These are phyloP conservation scores for Fragaria iinumae DNA, from an alignment of 306 rosid species.

Conservation along the genomic window DNA sequence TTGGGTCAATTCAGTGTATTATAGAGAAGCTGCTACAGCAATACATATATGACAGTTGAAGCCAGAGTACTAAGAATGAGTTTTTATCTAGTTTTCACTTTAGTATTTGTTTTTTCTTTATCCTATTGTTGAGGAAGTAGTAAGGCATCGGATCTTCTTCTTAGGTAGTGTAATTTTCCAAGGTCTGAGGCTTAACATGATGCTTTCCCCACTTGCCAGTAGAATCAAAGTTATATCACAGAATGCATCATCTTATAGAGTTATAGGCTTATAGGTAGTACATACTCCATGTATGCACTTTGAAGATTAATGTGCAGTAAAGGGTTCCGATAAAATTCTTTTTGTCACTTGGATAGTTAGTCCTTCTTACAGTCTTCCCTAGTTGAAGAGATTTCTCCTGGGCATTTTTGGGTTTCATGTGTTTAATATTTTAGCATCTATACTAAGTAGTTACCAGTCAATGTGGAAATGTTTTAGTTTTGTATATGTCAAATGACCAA, in stretches of 20 bases:
- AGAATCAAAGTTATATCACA: not conserved
- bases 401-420: no score
- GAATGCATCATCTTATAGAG: not conserved
- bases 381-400: not conserved
- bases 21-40: conserved; percentile 45
- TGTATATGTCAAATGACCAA: no score
- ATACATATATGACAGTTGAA: conserved; percentile 47
- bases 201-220: not conserved
- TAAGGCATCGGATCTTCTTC: not conserved
- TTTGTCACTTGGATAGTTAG: not conserved
- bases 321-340: not conserved
- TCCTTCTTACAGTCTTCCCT: not conserved
- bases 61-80: conserved; percentile 26
- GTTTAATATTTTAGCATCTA: no score
- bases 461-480: no score
- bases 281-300: not conserved
- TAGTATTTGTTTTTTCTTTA: not conserved
- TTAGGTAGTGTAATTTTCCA: not conserved
- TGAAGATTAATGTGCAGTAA: not conserved
- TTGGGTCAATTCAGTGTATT: conserved; percentile 47
- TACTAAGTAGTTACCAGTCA: no score
- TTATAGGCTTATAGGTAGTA: not conserved
- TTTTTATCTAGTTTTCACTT: not conserved
- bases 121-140: not conserved
- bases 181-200: not conserved